Evolutionary conservation across 129 eudicot species (phyloP).

Genomic region (Daucus carota): DNA sequence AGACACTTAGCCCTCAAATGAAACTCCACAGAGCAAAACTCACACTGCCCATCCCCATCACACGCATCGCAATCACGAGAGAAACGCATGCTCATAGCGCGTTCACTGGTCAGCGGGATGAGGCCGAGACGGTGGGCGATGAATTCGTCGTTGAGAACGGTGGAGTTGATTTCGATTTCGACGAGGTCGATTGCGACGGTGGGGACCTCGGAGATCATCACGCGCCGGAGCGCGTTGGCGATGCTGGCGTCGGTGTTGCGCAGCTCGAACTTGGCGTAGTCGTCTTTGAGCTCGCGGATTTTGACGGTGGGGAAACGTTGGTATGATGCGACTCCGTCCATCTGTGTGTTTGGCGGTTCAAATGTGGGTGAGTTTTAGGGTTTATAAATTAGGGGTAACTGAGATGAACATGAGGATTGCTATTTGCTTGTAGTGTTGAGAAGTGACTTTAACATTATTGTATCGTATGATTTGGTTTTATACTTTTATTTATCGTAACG

Average conservation of each 20-base stretch:
- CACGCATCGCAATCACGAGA: conserved; percentile 97
- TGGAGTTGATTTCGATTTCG: conserved; percentile 92
- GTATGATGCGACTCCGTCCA: conserved; percentile 66
- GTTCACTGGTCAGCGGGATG: conserved; percentile 78
- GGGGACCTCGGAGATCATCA: conserved; percentile 97
- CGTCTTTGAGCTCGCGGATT: conserved; percentile 69
- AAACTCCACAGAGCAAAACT: conserved; percentile 97
- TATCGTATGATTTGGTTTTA: no score
- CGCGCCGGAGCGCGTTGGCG: conserved; percentile 98
- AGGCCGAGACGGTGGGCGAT: conserved; percentile 90
- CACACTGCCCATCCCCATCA: conserved; percentile 98
- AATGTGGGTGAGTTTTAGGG: not conserved
- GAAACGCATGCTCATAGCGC: conserved; percentile 96
- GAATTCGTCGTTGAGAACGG: conserved; percentile 90
- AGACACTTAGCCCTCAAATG: conserved; percentile 79
- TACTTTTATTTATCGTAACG: no score
- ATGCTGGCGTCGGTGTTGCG: conserved; percentile 75
- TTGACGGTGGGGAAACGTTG: conserved; percentile 78
- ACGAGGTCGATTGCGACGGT: conserved; percentile 89
- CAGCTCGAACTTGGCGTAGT: conserved; percentile 78
- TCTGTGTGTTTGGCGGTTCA: not conserved
- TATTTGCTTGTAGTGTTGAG: no score
- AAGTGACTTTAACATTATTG: no score
- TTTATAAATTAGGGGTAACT: not conserved
- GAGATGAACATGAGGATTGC: no score